Evolutionary conservation across 495 filamentous ascomycete genomes (phyloP).

Genomic region (Penicillium cosmopolitanum): DNA sequence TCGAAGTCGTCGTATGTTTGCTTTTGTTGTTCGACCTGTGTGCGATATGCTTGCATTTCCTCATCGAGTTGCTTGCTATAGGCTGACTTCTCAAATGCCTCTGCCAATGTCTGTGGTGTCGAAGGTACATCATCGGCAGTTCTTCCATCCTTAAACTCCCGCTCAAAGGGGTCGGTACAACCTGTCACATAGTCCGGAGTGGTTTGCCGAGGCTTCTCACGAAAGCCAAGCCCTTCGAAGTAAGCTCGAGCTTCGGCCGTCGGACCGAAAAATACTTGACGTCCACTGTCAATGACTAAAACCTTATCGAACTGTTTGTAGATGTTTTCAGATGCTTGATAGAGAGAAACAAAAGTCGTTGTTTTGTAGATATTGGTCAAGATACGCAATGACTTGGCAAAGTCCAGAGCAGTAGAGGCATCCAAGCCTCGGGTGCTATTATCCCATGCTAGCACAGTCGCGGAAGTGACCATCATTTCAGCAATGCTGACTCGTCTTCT

Average conservation of each 20-base stretch:
- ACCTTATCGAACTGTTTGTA: conserved; percentile 90
- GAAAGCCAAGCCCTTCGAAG: conserved; percentile 82
- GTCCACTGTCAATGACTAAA: conserved; percentile 77
- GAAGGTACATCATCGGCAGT: conserved; percentile 66
- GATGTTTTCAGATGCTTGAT: conserved; percentile 83
- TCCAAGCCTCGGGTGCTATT: conserved; percentile 86
- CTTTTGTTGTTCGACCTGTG: conserved; percentile 60
- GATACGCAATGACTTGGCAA: conserved; percentile 70
- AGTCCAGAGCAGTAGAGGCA: conserved; percentile 78
- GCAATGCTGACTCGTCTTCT: conserved; percentile 63
- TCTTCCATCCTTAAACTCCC: conserved; percentile 70
- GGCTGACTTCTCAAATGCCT: conserved; percentile 69
- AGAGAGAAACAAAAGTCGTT: conserved; percentile 78
- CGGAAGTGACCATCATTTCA: conserved; percentile 71
- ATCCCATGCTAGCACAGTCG: conserved; percentile 77
- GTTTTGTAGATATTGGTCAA: conserved; percentile 80
- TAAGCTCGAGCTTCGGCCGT: conserved; percentile 69
- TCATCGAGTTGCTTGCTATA: conserved; percentile 56
- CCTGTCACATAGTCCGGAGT: conserved; percentile 86
- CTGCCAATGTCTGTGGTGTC: conserved; percentile 62
- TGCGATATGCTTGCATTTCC: conserved; percentile 72
- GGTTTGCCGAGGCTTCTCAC: conserved; percentile 77
- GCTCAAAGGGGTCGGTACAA: conserved; percentile 81
- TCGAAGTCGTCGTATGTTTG: conserved; percentile 74
- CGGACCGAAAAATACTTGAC: conserved; percentile 81